These are phyloP conservation scores for Pistacia atlantica DNA, from an alignment of 345 rosid species.

Conservation along the genomic window DNA sequence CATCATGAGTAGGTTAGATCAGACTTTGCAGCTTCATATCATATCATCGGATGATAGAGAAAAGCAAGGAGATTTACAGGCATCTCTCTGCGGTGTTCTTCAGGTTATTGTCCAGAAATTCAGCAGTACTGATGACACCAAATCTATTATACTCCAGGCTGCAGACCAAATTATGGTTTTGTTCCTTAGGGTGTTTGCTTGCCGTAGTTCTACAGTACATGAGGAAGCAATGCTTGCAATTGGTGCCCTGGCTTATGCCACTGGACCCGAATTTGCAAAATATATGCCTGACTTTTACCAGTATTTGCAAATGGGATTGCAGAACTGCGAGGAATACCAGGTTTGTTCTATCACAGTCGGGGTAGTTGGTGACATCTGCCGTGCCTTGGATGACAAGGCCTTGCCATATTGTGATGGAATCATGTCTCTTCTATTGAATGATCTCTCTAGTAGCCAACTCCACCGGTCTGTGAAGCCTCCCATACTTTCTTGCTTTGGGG, in stretches of 20 bases:
- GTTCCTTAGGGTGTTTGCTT: constrained; percentile 82
- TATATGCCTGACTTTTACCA: constrained; percentile 81
- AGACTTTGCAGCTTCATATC: constrained; percentile 74
- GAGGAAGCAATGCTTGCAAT: constrained; percentile 99
- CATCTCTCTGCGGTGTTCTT: constrained; percentile 89
- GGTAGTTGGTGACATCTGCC: constrained; percentile 86
- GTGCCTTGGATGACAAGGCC: constrained; percentile 77
- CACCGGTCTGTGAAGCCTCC: constrained; percentile 96
- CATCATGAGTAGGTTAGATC: constrained; percentile 68
- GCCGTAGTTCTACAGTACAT: constrained; percentile 92
- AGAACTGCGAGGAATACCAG: constrained; percentile 89
- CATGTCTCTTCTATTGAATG: constrained; percentile 71
- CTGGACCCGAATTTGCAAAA: constrained; percentile 74
- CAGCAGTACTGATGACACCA: constrained; percentile 64
- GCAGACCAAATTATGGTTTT: constrained; percentile 86
- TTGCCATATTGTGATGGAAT: constrained; percentile 87
- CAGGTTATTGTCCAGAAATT: constrained; percentile 94
- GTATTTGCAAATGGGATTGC: constrained; percentile 86
- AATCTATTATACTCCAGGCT: constrained; percentile 56
- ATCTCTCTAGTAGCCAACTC: constrained; percentile 74
- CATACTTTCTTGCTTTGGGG: constrained; percentile 91
- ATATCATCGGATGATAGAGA: constrained; percentile 80
- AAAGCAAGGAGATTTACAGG: constrained; percentile 91
- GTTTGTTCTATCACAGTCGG: constrained; percentile 93
- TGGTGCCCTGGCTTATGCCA: constrained; percentile 92